A percentile compares a stretch with the other conserved stretches of the same genome.
These are phyloP conservation scores for Lumnitzera racemosa DNA, from an alignment of 345 rosid species.

Conservation along the genomic window DNA sequence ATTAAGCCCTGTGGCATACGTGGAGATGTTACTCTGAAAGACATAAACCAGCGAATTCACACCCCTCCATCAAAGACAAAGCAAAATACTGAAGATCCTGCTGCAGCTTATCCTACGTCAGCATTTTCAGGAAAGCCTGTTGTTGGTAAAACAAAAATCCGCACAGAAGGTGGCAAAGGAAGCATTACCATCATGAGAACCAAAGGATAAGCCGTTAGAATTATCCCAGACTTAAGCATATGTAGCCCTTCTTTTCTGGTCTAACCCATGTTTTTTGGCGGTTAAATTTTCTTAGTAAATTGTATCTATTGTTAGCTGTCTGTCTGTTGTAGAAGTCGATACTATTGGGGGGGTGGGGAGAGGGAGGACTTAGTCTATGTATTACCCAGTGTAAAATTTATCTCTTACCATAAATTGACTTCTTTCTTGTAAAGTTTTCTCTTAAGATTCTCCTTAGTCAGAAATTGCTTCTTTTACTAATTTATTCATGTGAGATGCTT, in stretches of 20 bases:
- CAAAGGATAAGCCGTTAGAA: conserved; percentile 45
- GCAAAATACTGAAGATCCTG: conserved; percentile 42
- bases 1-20: conserved; percentile 88
- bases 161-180: conserved; percentile 97
- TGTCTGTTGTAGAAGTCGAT: no score
- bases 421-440: no score
- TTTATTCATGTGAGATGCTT: no score
- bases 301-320: no score
- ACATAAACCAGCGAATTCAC: conserved; percentile 79
- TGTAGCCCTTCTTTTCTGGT: conserved; percentile 10
- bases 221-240: conserved; percentile 9
- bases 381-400: no score
- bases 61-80: conserved; percentile 60
- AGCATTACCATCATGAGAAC: conserved; percentile 98
- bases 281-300: no score
- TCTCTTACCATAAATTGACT: no score
- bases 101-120: conserved; percentile 63
- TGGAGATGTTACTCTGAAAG: conserved; percentile 90
- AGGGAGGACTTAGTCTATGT: no score
- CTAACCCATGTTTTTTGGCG: no score
- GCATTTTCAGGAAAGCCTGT: conserved; percentile 99
- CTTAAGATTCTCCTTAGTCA: no score
- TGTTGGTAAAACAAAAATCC: conserved; percentile 92
- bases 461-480: no score
- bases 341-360: no score